phyloP scores from a whole-genome alignment of 2,329 filamentous ascomycete genomes.

The Pseudofabraea citricarpa region DNA sequence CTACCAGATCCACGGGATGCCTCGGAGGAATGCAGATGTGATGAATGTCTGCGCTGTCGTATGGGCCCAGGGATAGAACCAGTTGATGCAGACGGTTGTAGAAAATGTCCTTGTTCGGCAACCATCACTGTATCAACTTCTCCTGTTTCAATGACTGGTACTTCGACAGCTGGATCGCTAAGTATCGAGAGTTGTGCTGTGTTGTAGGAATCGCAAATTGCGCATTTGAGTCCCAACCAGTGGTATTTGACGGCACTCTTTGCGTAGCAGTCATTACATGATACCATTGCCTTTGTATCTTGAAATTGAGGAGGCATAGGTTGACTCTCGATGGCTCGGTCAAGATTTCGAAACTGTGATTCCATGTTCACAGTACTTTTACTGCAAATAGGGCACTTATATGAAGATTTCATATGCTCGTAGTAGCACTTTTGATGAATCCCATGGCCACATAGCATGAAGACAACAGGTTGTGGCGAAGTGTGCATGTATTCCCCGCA shows the following conservation, averaged over 20 bases:
- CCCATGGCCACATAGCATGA: conserved; percentile 93
- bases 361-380: conserved; percentile 99
- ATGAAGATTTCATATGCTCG: conserved; percentile 82
- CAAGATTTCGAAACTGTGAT: conserved; percentile 84
- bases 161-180: conserved; percentile 32
- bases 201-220: conserved; percentile 65
- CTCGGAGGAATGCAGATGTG: conserved; percentile 16
- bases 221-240: conserved; percentile 91
- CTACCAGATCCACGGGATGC: conserved; percentile 4
- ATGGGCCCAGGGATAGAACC: conserved; percentile 6
- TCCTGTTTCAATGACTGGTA: conserved; percentile 15
- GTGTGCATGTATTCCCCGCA: conserved; percentile 97
- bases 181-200: conserved; percentile 61
- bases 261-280: conserved; percentile 92
- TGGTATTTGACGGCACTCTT: conserved; percentile 86
- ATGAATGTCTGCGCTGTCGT: conserved; percentile 25
- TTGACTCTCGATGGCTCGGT: conserved; percentile 79
- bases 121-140: conserved; percentile 16
- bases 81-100: conserved; percentile 8
- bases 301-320: conserved; percentile 86
- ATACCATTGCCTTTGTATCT: conserved; percentile 74
- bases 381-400: conserved; percentile 95
- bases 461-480: conserved; percentile 80
- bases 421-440: conserved; percentile 89
- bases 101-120: conserved; percentile 11